Percentiles rank a stretch among this genome's conserved stretches.
phyloP scores from a whole-genome alignment of 1,284 basidiomycete genomes.

The Cryptococcus sp. region DNA sequence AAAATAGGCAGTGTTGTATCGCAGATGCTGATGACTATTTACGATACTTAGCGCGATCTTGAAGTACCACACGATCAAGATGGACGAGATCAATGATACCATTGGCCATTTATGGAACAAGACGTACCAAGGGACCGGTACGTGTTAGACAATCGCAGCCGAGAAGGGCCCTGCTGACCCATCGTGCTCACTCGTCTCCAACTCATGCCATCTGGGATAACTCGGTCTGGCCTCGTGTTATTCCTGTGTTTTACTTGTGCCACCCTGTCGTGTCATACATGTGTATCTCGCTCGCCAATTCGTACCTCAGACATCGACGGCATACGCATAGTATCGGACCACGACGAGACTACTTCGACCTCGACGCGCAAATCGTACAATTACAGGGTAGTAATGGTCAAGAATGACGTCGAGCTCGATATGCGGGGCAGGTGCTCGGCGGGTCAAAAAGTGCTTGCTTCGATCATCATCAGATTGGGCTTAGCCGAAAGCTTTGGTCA shows the following conservation, averaged over 20 bases:
- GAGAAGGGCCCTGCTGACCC: no score
- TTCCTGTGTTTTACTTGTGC: background rate
- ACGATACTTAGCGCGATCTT: conserved; percentile 78
- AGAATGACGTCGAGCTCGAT: conserved; percentile 98
- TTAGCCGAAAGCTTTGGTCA: conserved; percentile 96
- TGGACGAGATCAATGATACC: conserved; percentile 99
- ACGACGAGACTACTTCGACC: conserved; percentile 68
- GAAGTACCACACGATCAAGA: conserved; percentile 97
- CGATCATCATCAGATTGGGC: conserved; percentile 98
- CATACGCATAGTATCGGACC: conserved; percentile 92
- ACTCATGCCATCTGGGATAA: background rate
- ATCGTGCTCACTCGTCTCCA: no score
- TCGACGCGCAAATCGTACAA: conserved; percentile 91
- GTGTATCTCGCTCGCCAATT: background rate
- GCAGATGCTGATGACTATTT: background rate
- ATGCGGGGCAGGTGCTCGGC: conserved; percentile 99
- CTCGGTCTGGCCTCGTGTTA: background rate
- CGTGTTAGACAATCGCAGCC: conserved; percentile 22
- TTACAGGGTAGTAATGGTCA: conserved; percentile 98
- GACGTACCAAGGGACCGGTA: conserved; percentile 97
- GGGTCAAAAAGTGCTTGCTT: conserved; percentile 97
- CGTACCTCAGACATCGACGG: conserved; percentile 84
- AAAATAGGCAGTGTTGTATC: no score
- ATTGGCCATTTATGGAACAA: conserved; percentile 97
- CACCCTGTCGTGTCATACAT: background rate